phyloP scores from a whole-genome alignment of 805 yeast genomes.

The Lipomyces yamanashiensis region DNA sequence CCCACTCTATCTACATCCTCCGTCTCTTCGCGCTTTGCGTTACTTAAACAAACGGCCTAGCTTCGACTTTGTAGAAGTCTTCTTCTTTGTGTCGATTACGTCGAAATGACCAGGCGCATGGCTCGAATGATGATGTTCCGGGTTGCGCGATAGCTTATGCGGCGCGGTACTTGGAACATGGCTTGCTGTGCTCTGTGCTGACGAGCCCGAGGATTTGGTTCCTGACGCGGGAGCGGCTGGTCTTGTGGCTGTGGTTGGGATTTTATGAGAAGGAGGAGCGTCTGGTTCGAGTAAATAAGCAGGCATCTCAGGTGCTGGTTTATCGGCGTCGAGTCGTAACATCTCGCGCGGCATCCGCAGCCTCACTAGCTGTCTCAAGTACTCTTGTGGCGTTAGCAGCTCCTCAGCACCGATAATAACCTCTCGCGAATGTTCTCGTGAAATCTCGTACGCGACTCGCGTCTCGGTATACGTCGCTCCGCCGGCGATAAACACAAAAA shows the following conservation, averaged over 20 bases:
- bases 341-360: slow-evolving; percentile 41
- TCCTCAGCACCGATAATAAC: slow-evolving; percentile 82
- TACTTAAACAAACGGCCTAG: slow-evolving; percentile 15
- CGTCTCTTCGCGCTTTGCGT: too few species aligned
- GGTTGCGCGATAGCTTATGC: slow-evolving; percentile 27
- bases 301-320: slow-evolving; percentile 43
- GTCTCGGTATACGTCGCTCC: slow-evolving; percentile 86
- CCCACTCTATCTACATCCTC: too few species aligned
- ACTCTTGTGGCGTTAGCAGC: slow-evolving; percentile 53
- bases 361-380: slow-evolving; percentile 42
- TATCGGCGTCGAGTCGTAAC: slow-evolving; percentile 43
- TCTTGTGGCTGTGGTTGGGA: not conserved
- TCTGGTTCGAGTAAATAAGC: slow-evolving; percentile 43
- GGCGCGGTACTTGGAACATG: slow-evolving; percentile 32
- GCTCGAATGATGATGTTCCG: slow-evolving; percentile 30
- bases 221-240: slow-evolving; percentile 10
- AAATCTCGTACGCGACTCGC: slow-evolving; percentile 72
- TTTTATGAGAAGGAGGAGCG: slow-evolving; percentile 12
- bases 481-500: slow-evolving; percentile 84
- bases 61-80: slow-evolving; percentile 20
- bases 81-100: slow-evolving; percentile 26
- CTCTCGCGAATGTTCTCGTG: slow-evolving; percentile 66
- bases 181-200: not conserved
- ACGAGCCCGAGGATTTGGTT: slow-evolving; percentile 2
- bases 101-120: slow-evolving; percentile 36